Base-by-base conservation (phyloP, 768 basidiomycete genomes). In the Lentinula guzmanii region DNA sequence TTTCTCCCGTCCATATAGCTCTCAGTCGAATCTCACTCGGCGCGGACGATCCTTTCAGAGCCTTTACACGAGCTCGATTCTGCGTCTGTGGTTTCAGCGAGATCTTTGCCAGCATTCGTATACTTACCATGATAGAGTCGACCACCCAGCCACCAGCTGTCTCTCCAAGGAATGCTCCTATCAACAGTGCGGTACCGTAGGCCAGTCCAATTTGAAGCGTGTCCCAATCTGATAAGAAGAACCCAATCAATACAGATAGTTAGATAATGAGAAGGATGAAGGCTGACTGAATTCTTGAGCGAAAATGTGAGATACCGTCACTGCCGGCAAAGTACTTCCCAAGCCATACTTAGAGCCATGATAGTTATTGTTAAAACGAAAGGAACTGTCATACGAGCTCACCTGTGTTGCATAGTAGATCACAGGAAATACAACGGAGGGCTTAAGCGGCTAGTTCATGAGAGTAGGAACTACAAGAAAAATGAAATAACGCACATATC, bases 1-100 rank as follows among this genome's bases (percentile, higher is more conserved):
- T 58, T 31, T 58, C 57, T 33, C 57, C 57, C 3, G 57, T 58
- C 57, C 57, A 58, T 18, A 58, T 58, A 10, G 57, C 57, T 39
- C 46, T 55, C 39, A 55, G 21, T 21, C 57, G 57, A 34, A 58
- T 58, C 18, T 58, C 57, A 33, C 43, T 46, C 9, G 57, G 57
- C 13, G 57, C 57, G n/a, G 41, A 31, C 10, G 57, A 24, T 8
- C 39, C 54, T 42, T 16, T 45, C 43, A 45, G 16, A 3, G 46
- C 42, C 24, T 42, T 41, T 34, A 33, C 31, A 37, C 57, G 57
- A 3, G 57, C 57, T 46, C 57, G 57, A 46, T 58, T 58, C 57
- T 58, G 21, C 6, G 4, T 5, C 3, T 13, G 15, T 10, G 18
- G 53, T 9, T 28, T 34, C 4, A 34, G 33, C 18, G 28, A 37